Evolutionary conservation across 1,284 basidiomycete species (phyloP).

Genomic region (Pseudozyma sp.): DNA sequence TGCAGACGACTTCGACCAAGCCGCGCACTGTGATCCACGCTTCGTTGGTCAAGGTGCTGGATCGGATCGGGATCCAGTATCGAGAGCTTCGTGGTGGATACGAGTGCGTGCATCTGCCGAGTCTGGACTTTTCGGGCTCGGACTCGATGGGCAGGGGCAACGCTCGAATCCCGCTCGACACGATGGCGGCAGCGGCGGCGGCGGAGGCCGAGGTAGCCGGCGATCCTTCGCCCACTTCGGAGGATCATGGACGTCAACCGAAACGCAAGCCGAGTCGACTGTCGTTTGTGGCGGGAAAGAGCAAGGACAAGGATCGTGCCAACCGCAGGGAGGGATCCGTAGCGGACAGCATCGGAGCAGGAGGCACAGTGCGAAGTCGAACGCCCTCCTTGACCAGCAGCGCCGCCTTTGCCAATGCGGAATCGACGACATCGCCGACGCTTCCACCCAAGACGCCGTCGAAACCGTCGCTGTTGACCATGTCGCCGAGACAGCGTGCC

Average conservation of each 20-base stretch:
- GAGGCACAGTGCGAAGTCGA: conserved; percentile 26
- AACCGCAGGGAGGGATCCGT: conserved; percentile 23
- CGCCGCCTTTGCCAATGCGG: conserved; percentile 20
- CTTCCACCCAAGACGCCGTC: conserved; percentile 40
- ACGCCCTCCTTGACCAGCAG: conserved; percentile 30
- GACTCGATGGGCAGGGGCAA: conserved; percentile 56
- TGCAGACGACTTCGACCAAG: conserved; percentile 94
- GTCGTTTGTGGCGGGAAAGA: conserved; percentile 49
- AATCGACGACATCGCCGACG: conserved; percentile 15
- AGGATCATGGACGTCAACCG: conserved; percentile 26
- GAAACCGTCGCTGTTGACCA: conserved; percentile 24
- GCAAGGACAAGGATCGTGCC: conserved; percentile 42
- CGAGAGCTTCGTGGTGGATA: conserved; percentile 90
- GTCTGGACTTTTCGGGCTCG: conserved; percentile 76
- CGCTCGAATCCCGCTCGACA: conserved; percentile 51
- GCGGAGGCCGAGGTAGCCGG: conserved; percentile 26
- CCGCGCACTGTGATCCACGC: conserved; percentile 81
- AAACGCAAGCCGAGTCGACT: conserved; percentile 56
- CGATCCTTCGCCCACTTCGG: conserved; percentile 20
- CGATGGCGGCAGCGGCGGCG: conserved; percentile 27
- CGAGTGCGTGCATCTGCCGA: conserved; percentile 93
- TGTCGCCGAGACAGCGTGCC: conserved; percentile 37
- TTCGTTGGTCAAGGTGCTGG: conserved; percentile 87
- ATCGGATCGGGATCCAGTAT: conserved; percentile 93
- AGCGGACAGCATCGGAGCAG: conserved; percentile 25